phyloP scores from a whole-genome alignment of 2,329 filamentous ascomycete species.

The Endocalyx cinctus region DNA sequence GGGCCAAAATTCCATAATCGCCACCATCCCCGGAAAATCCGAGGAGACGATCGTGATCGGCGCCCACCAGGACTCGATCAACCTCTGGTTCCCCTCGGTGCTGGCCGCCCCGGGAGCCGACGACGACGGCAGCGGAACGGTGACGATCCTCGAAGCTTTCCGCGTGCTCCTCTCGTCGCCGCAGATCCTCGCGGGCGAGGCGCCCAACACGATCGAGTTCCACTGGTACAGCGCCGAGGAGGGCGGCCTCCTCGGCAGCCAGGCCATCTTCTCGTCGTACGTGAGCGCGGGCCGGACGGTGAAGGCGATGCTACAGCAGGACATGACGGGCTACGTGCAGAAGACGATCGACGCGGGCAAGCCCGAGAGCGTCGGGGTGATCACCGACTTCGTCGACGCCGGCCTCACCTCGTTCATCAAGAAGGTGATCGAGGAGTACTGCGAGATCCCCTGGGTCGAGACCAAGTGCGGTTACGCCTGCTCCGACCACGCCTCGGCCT shows the following conservation, averaged over 20 bases:
- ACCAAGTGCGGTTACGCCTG: slow-evolving; percentile 88
- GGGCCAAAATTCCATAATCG: slow-evolving; percentile 83
- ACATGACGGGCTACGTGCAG: slow-evolving; percentile 89
- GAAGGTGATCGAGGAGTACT: slow-evolving; percentile 80
- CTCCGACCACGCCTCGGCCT: slow-evolving; percentile 69
- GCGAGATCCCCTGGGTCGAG: slow-evolving; percentile 78
- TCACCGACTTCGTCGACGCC: slow-evolving; percentile 84
- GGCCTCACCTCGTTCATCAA: slow-evolving; percentile 87
- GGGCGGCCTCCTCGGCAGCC: slow-evolving; percentile 63
- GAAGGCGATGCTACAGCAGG: slow-evolving; percentile 97
- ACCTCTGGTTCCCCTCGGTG: slow-evolving; percentile 72
- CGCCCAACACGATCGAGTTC: slow-evolving; percentile 81
- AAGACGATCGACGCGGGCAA: slow-evolving; percentile 51
- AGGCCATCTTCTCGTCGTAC: slow-evolving; percentile 83
- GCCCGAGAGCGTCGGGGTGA: slow-evolving; percentile 82
- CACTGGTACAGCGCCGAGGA: slow-evolving; percentile 75
- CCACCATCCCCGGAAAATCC: slow-evolving; percentile 75
- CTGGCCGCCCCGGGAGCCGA: slow-evolving; percentile 38
- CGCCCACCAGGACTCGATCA: slow-evolving; percentile 88
- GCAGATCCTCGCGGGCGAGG: slow-evolving; percentile 62
- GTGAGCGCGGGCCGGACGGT: slow-evolving; percentile 68
- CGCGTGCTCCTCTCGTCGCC: slow-evolving; percentile 69
- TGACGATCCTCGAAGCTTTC: slow-evolving; percentile 86
- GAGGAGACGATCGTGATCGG: slow-evolving; percentile 80
- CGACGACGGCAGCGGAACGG: slow-evolving; percentile 82